Evolutionary conservation across 2,329 filamentous ascomycete species (phyloP), one percentile per base, ranked within the genome.

Genomic region (Fusarium neocosmosporiellum): DNA sequence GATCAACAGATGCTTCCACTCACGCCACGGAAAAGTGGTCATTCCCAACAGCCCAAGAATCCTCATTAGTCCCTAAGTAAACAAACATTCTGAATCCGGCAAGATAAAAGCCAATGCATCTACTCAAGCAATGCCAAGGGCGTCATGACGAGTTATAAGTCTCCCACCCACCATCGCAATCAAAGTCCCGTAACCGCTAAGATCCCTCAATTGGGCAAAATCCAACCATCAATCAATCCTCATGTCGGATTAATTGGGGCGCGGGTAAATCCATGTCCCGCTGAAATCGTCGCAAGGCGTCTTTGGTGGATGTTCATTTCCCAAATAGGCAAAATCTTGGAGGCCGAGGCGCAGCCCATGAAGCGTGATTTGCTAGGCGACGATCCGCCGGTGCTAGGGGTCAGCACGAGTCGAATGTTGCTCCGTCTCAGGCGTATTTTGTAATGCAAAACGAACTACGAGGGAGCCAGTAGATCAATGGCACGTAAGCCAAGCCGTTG

Each of bases 41-140:
- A 24, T 70, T 70, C 8, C 68, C 65, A 29, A 68, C 50, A 18
- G 58, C 68, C 68, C 68, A 70, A 24, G 68, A 65, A 33, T 68
- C 57, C 13, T 53, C 31, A 13, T 24, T 59, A 16, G 62, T 43
- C 18, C 68, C 68, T 29, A 70, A 68, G 31, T 54, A 70, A 36
- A 68, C 6, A 59, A 70, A 65, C 66, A 68, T 67, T 39, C 41
- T 59, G 57, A 59, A 59, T 31, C 10, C 1, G 27, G 27, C 10
- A 50, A 50, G 27, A 50, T 31, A 13, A 50, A 31, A n/a, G 7
- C 4, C 36, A 29, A 39, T 41, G 36, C 36, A 27, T 39, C 24
- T 41, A 24, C 34, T n/a, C 16, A n/a, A n/a, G n/a, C 16, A 22
- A 50, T 37, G 54, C 54, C 54, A 62, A 37, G 41, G 43, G n/a